phyloP scores from a whole-genome alignment of 176 grass and related monocot genomes.

The Calamus simplicifolius region DNA sequence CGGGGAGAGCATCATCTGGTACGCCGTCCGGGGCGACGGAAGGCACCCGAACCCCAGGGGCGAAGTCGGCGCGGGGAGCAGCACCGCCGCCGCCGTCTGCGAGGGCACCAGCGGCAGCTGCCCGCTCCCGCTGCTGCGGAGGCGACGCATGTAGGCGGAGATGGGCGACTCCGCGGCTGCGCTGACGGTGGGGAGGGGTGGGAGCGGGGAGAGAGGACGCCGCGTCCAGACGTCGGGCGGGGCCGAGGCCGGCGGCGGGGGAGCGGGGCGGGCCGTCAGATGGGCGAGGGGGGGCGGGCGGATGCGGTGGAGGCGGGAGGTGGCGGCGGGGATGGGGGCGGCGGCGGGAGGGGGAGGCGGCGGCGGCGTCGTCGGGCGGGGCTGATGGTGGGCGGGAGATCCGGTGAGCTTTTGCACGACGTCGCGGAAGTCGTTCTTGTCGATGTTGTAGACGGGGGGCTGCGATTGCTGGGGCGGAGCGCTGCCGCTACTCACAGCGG shows the following conservation, averaged over 20 bases:
- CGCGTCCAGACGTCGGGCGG: constrained; percentile 3
- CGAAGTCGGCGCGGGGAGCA: constrained; percentile 33
- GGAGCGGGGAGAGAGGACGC: constrained; percentile 57
- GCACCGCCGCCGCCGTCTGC: not conserved
- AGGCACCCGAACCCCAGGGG: constrained; percentile 78
- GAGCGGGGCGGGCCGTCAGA: constrained; percentile 1
- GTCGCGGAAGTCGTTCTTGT: constrained; percentile 91
- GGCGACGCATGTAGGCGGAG: constrained; percentile 90
- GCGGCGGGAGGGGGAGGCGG: constrained; percentile 6
- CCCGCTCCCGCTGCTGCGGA: constrained; percentile 33
- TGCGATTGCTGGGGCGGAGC: constrained; percentile 35
- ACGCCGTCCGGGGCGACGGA: constrained; percentile 58
- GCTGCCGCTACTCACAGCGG: constrained; percentile 12
- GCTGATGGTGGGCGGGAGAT: constrained; percentile 47
- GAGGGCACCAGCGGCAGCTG: constrained; percentile 1
- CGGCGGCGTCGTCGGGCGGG: constrained; percentile 12
- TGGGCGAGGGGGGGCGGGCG: constrained; percentile 32
- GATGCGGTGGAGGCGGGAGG: constrained; percentile 29
- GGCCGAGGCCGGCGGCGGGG: not conserved
- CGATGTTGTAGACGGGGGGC: constrained; percentile 89
- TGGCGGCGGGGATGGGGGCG: constrained; percentile 8
- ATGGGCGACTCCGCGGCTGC: constrained; percentile 86
- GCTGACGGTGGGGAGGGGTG: constrained; percentile 61
- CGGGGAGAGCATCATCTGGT: constrained; percentile 40
- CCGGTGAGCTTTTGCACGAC: constrained; percentile 92